Base-by-base conservation (phyloP, 169 alveolate species). In the Eimeria maxima region DNA sequence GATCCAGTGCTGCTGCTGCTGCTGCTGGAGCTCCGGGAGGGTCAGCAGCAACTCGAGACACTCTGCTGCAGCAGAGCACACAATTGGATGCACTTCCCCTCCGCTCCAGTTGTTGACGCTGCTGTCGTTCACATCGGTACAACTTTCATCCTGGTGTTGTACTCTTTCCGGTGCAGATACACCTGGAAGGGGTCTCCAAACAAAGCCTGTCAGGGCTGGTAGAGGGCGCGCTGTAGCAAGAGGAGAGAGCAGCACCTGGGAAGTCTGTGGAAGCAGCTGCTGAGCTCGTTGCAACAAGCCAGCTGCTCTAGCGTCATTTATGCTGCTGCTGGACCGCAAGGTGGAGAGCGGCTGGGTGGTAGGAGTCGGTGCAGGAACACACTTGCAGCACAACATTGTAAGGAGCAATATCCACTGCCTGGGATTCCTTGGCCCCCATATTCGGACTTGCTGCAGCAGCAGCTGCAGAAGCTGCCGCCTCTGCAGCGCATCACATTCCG, bases 171-270 rank as follows among this genome's bases (percentile, higher is more conserved):
- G 57, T 33, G 80, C 93, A 55, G 93, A 60, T 57, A 57, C 57
- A 60, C 93, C 78, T 24, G 93, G 93, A 24, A 86, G 50, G 60
- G 93, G 93, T 47, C 81, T 22, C 93, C 93, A 86, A 16, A 86
- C 74, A 38, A 86, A 38, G 38, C 93, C 93, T 22, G 78, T 86
- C 65, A 86, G 93, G 63, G 93, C 80, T 55, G 93, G 93, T n/a
- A 86, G 80, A 67, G 67, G 57, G 55, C 93, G 74, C 16, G 93
- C 60, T 20, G 78, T 80, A 55, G 93, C 93, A 57, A 86, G 93
- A 20, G 93, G 93, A 57, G 93, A 86, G 57, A 86, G 78, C 80
- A 86, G 24, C 55, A 60, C 29, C 63, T 57, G 29, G n/a, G 63
- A 55, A 2, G 65, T 86, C 63, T 86, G 93, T 16, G 93, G 93